phyloP scores from a whole-genome alignment of 495 filamentous ascomycete species.

The Penicillium bialowiezense region DNA sequence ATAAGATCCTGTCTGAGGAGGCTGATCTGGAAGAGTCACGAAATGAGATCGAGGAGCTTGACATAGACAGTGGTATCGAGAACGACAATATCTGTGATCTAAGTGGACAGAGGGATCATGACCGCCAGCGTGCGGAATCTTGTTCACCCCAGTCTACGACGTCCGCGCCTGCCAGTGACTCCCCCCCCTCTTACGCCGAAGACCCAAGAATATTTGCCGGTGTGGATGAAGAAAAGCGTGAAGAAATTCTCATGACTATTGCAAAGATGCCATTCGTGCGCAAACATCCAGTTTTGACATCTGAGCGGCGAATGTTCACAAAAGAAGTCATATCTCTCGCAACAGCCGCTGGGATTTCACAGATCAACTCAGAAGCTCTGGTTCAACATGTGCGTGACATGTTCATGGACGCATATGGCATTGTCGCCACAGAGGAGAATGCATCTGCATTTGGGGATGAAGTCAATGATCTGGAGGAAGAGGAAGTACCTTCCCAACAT shows the following conservation, averaged over 20 bases:
- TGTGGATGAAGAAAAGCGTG: neutral
- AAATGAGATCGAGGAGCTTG: neutral
- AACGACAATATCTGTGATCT: neutral
- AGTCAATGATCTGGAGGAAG: slow-evolving; percentile 13
- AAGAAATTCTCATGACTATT: neutral
- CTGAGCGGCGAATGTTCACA: slow-evolving; percentile 8
- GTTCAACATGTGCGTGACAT: slow-evolving; percentile 23
- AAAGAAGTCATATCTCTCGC: neutral
- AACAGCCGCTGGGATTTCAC: slow-evolving; percentile 9
- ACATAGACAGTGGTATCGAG: neutral
- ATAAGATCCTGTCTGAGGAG: slow-evolving; percentile 28
- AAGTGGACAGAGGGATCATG: no score
- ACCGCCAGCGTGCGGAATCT: no score
- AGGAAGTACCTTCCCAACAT: no score
- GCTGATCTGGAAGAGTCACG: slow-evolving; percentile 19
- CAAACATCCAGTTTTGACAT: no score
- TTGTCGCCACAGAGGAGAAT: neutral
- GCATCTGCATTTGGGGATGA: slow-evolving; percentile 24
- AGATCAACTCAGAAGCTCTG: slow-evolving; percentile 13
- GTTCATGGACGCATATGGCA: slow-evolving; percentile 12
- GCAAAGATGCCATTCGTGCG: no score
- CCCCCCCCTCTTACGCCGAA: no score
- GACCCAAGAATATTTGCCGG: no score
- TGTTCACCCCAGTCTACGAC: neutral
- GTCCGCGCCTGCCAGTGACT: neutral